Evolutionary conservation across 441 rosid genomes (phyloP), one percentile per base, ranked within the genome.

Genomic region (Brassica hybrid): DNA sequence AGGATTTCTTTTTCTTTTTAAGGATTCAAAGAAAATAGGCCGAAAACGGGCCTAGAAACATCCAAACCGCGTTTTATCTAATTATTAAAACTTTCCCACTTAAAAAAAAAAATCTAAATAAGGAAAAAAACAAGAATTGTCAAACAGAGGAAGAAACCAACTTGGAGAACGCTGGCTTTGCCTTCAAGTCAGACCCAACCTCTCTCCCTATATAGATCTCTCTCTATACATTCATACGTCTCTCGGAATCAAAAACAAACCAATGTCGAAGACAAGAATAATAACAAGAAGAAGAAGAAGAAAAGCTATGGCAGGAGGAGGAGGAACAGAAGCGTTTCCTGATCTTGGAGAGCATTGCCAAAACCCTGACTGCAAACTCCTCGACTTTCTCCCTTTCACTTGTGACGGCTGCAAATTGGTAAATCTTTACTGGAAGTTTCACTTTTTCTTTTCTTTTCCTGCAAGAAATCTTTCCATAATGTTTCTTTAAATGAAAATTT

Each of bases 241-340:
- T 19, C 17, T 13, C 52, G 58, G 11, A 34, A 78, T 30, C 13
- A 72, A 72, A n/a, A 77, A 8, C 17, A 13, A 50, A 50, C 56
- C 6, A 56, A 34, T 16, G 0, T 30, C 3, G 6, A 41, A 57
- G 8, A 58, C 8, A 41, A 61, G 56, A 50, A n/a, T 50, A 48
- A 13, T 50, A 67, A 74, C 12, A 67, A 60, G 9, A 50, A 38
- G 21, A n/a, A n/a, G n/a, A 67, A 59, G 48, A 50, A 38, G 21
- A 30, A 36, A 34, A 10, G 60, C 50, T 48, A 59, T 64, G 73
- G 58, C 3, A 63, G 85, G 82, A 77, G 91, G 93, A 84, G 88
- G 93, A 84, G 89, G 90, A 81, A 88, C 94, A n/a, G 89, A 90
- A 77, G 91, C 88, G 75, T 90, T 87, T 69, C 89, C 90, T 21